phyloP scores from a whole-genome alignment of 306 rosid genomes.

The Glycyrrhiza uralensis region DNA sequence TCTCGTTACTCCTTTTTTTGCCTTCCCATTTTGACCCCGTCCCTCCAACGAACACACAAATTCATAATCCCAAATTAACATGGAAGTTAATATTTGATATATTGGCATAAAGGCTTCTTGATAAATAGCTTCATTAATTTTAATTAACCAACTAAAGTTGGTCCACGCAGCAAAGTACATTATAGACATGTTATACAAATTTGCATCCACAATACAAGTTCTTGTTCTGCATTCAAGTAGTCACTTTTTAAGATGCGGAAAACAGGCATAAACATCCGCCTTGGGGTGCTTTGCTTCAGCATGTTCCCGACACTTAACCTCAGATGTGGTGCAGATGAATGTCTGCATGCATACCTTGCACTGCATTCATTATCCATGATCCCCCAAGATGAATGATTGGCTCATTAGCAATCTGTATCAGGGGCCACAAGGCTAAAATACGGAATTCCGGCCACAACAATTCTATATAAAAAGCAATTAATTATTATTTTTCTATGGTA shows the following conservation, averaged over 20 bases:
- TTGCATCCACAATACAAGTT: conserved; percentile 1
- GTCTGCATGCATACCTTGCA: conserved; percentile 95
- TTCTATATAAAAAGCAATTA: background rate
- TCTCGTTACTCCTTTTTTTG: too few species aligned
- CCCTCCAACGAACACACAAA: background rate
- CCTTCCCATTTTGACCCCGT: background rate
- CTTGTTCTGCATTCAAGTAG: background rate
- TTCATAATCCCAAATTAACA: background rate
- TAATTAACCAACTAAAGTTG: background rate
- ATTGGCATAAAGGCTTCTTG: background rate
- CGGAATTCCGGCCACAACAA: background rate
- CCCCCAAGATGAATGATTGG: too few species aligned
- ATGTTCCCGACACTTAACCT: conserved; percentile 85
- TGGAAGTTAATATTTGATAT: background rate
- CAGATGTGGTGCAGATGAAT: conserved; percentile 81
- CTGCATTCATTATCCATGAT: conserved; percentile 47
- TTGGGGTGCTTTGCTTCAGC: conserved; percentile 87
- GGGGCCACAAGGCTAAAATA: background rate
- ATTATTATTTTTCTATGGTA: too few species aligned
- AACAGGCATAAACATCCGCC: conserved; percentile 55
- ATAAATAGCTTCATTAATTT: background rate
- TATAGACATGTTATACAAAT: background rate
- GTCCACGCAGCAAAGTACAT: background rate
- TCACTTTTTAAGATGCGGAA: conserved; percentile 68
- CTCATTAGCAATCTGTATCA: too few species aligned